Evolutionary conservation across 2,329 filamentous ascomycete genomes (phyloP), one percentile per base, ranked within the genome.

Genomic region (Didymella arachidicola): DNA sequence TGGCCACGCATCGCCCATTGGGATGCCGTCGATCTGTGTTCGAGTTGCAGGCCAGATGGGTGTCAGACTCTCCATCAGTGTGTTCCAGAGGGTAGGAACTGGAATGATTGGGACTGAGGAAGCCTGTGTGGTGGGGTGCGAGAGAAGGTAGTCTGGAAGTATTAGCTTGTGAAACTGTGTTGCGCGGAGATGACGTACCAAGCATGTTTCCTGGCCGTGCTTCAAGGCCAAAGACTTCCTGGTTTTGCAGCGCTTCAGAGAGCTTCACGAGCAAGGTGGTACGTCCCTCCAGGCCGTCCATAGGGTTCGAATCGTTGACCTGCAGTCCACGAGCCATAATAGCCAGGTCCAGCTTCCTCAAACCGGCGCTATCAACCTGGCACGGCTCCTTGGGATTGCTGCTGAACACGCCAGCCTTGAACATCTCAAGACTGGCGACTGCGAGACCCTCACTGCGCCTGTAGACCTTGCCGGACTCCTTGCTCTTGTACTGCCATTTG

Each of bases 1-100:
- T 0, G 89, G 91, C 95, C 95, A 99, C 25, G 95, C 94, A 73
- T 99, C 95, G 54, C 95, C 95, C 16, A 99, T 86, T 0, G 93
- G 87, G 27, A 91, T 84, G 2, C 93, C 93, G 72, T 97, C 92
- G 67, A 99, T 89, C 62, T 90, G 87, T 0, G 94, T 97, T 62
- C 94, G 88, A 0, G 91, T 92, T 0, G 87, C 79, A 0, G 95
- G 94, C 95, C 95, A 99, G 74, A 98, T 96, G 1, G 89, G 85
- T 4, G 87, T 86, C 10, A 99, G 83, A 7, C 93, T 92, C 57
- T 92, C 89, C 87, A 97, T 96, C 11, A 99, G 86, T 1, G 94
- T 87, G 61, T 88, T 88, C 95, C 95, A 99, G 7, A 99, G 82
- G 0, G 93, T 94, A 1, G 93, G 92, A 12, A 98, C 82, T 11